Base-by-base conservation (phyloP, 495 filamentous ascomycete species). In the Penicillium turbatum region DNA sequence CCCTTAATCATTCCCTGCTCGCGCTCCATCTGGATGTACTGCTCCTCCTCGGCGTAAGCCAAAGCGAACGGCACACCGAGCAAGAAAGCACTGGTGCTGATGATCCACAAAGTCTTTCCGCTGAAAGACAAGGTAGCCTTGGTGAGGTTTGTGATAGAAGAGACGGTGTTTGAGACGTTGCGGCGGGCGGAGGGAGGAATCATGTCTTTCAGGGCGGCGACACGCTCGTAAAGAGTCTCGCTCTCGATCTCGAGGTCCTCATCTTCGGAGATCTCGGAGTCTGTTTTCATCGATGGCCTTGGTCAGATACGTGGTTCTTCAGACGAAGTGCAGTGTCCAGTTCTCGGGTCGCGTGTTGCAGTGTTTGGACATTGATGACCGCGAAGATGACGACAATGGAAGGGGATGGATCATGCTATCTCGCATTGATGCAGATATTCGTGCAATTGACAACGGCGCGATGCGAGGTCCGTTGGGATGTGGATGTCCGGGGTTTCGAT, bases 1-100 rank as follows among this genome's bases (percentile, higher is more conserved):
- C 84, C 82, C 79, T 89, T 82, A 81, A 95, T 92, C 88, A 95
- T 92, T 71, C 86, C 84, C 85, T 92, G 87, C 78, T 97, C 92
- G 72, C 88, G 85, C 82, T 97, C 93, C 90, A 93, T 90, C 79
- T 96, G 92, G 54, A 89, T 76, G 65, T 93, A 81, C 78, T 95
- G 86, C 79, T 97, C 91, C 73, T 99, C 93, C 78, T 99, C 95
- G 47, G 86, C 83, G 72, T 88, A 90, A 38, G 91, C 90, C 53
- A 99, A 79, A 49, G 90, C 89, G 80, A 87, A 97, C 24, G 93
- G 95, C 44, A 97, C 89, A 66, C 88, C 90, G 52, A 99, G 71
- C 62, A 99, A 72, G 70, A 99, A 81, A 42, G 87, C 90, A 51
- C 84, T 88, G 40, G 92, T 95, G 67, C 83, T 86, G 19, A 99